These are phyloP conservation scores for Aspergillus latus DNA, from an alignment of 2,329 filamentous ascomycete genomes.

Conservation along the genomic window DNA sequence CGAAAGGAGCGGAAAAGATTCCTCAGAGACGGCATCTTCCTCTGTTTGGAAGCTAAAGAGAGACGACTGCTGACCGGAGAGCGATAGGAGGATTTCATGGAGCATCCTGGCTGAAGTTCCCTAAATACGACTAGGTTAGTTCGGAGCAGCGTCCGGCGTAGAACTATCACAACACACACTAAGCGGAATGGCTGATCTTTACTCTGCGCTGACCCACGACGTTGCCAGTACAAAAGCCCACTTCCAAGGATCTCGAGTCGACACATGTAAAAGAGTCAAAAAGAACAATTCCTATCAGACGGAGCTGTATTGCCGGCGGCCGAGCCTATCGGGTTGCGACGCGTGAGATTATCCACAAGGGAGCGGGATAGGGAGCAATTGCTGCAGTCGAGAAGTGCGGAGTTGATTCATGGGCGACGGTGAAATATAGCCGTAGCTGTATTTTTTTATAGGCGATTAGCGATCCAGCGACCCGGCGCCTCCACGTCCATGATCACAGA, in stretches of 20 bases:
- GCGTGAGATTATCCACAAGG: constrained; percentile 5
- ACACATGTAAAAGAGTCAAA: constrained; percentile 40
- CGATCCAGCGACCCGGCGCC: neutral
- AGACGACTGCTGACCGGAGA: constrained; percentile 89
- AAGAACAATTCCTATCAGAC: constrained; percentile 6
- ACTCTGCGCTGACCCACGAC: constrained; percentile 27
- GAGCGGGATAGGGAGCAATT: neutral
- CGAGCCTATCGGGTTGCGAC: constrained; percentile 15
- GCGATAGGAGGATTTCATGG: constrained; percentile 95
- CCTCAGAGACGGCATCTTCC: constrained; percentile 51
- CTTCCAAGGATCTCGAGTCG: constrained; percentile 48
- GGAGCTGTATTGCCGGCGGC: neutral
- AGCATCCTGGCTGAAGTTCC: constrained; percentile 64
- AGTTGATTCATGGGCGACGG: neutral
- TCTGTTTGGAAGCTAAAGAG: constrained; percentile 64
- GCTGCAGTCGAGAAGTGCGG: neutral
- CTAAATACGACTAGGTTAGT: constrained; percentile 17
- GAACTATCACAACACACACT: constrained; percentile 11
- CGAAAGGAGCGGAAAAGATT: constrained; percentile 57
- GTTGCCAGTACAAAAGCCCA: constrained; percentile 45
- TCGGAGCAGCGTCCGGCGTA: neutral
- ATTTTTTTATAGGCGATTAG: neutral
- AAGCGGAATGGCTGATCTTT: constrained; percentile 30
- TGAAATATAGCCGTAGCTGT: neutral
- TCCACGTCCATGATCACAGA: neutral